These are phyloP conservation scores for Ceratocystis cubensis DNA, from an alignment of 2,329 filamentous ascomycete species.

Conservation along the genomic window DNA sequence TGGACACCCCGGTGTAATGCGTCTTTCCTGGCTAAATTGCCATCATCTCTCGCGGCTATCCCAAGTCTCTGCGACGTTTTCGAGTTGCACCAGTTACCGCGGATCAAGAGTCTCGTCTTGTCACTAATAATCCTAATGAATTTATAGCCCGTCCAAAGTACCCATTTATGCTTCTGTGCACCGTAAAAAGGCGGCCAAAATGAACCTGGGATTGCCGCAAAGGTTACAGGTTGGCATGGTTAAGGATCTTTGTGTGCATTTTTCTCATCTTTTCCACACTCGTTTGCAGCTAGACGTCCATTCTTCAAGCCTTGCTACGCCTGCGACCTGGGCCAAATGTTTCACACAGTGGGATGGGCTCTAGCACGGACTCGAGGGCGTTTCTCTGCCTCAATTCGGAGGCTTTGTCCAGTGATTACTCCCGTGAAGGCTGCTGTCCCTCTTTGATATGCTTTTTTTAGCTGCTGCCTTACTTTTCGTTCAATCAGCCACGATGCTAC, in stretches of 20 bases:
- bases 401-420: too few relatives aligned
- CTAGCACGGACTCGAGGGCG: not conserved
- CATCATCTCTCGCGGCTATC: not conserved
- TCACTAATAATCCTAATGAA: not conserved
- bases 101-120: not conserved
- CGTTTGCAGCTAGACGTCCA: not conserved
- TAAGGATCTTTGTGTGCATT: not conserved
- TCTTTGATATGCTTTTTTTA: too few relatives aligned
- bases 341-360: not conserved
- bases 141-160: not conserved
- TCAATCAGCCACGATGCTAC: too few relatives aligned
- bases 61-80: not conserved
- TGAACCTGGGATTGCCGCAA: not conserved
- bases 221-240: not conserved
- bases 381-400: not conserved
- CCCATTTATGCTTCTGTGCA: not conserved
- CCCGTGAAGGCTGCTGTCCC: too few relatives aligned
- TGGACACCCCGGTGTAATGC: not conserved
- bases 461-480: too few relatives aligned
- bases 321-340: not conserved
- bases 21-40: not conserved
- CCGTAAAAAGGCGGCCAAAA: not conserved
- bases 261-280: not conserved
- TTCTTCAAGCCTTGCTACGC: not conserved
- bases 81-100: not conserved